Percentiles rank a stretch among this genome's conserved stretches.
These are phyloP conservation scores for Lipomyces mesembrius DNA, from an alignment of 805 yeast genomes.

Conservation along the genomic window DNA sequence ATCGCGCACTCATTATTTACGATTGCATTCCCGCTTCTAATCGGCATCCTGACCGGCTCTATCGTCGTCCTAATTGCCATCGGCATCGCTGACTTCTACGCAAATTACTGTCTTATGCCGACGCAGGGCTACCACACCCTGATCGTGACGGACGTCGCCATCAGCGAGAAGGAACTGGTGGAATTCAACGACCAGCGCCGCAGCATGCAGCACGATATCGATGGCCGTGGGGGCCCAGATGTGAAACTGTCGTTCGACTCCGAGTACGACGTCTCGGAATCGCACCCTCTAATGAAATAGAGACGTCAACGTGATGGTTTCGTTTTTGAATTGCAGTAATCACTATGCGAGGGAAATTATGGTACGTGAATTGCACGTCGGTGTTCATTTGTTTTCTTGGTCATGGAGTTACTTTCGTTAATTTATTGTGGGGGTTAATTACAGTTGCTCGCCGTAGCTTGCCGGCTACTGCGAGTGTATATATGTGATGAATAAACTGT, in stretches of 20 bases:
- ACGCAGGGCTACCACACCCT: neutral
- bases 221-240: neutral
- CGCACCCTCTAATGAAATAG: neutral
- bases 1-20: constrained; percentile 19
- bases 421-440: neutral
- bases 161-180: neutral
- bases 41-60: constrained; percentile 32
- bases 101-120: neutral
- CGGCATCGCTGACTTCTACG: constrained; percentile 19
- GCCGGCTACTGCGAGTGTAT: neutral
- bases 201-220: neutral
- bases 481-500: neutral
- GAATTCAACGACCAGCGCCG: constrained; percentile 1
- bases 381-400: neutral
- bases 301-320: neutral
- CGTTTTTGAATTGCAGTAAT: neutral
- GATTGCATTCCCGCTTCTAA: constrained; percentile 29
- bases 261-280: neutral
- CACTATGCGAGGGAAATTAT: neutral
- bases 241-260: neutral
- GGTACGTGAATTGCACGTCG: neutral
- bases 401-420: neutral
- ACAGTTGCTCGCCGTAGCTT: neutral
- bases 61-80: constrained; percentile 29
- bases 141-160: neutral